Evolutionary conservation across 805 yeast species (phyloP), one percentile per base, ranked within the genome.

Genomic region (Jamesozyma lodderae): DNA sequence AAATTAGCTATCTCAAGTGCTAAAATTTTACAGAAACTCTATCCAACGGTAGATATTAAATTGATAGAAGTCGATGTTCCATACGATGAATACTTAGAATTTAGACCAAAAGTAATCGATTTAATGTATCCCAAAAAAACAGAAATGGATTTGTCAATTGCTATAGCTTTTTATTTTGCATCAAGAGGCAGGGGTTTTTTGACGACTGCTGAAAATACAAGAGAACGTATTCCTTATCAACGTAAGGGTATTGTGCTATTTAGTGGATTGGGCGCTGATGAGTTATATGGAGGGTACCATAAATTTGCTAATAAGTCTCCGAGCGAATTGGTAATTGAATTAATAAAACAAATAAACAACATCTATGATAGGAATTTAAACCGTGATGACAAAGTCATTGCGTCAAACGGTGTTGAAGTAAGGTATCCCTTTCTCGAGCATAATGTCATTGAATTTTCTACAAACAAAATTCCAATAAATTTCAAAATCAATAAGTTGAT

Each of bases 191-290:
- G 44, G 7, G 77, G 81, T 0, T 48, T 40, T 11, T 39, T 45
- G 14, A 43, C 35, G 1, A 20, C 48, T 16, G 51, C 23, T 5
- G 43, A 1, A n/a, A 19, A 36, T 18, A 14, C 18, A 2, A 9
- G 16, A 1, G 16, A 20, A 4, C 20, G 30, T n/a, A 3, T 20
- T 8, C 37, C 48, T 14, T 81, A 78, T 48, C 45, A 53, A 2
- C 72, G 87, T 15, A 55, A 60, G 7, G 72, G 86, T 7, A 73
- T 76, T 46, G 95, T 92, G 0, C 58, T 92, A 7, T 65, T 92
- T 25, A 84, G 95, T 38, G 99, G 99, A 0, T 67, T 92, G 10
- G 99, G 99, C 1, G 98, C 98, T 0, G 99, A 92, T 62, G 99
- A 92, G 59, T 62, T 92, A 15, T 88, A 83, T 66, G 99, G 95